phyloP scores from a whole-genome alignment of 768 basidiomycete species.

The Kwoniella botswanensis region DNA sequence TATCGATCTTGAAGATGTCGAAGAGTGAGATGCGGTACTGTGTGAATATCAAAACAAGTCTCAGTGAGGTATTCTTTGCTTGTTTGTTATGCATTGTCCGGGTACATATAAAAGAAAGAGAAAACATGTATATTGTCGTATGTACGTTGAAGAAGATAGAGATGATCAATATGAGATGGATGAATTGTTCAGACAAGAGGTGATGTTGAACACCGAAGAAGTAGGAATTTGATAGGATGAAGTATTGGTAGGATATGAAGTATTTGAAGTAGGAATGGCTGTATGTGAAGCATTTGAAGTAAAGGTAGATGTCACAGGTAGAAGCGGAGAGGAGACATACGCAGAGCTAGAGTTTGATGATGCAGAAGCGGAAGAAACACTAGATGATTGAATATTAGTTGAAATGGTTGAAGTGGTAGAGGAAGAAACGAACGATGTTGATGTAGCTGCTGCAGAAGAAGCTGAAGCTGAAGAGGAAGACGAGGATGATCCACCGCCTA shows the following conservation, averaged over 20 bases:
- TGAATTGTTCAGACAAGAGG: not conserved
- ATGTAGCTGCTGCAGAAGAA: conserved; percentile 8
- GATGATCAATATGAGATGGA: conserved; percentile 4
- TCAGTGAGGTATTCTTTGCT: no score
- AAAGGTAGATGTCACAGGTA: not conserved
- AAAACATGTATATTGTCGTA: not conserved
- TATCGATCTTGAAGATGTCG: not conserved
- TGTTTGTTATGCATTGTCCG: not conserved
- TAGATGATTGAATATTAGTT: conserved; percentile 1
- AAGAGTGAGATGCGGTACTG: not conserved
- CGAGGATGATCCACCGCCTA: conserved; percentile 5
- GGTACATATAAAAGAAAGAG: no score
- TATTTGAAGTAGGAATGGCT: not conserved
- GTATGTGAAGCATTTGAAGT: not conserved
- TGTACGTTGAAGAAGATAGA: not conserved
- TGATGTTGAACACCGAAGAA: no score
- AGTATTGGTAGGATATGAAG: not conserved
- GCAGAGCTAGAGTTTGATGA: not conserved
- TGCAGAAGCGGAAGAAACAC: conserved; percentile 2
- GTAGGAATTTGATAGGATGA: not conserved
- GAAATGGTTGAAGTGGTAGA: not conserved
- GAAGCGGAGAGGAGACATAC: conserved; percentile 9
- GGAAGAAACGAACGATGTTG: conserved; percentile 6
- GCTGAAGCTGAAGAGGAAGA: conserved; percentile 8
- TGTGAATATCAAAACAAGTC: not conserved